Base-by-base conservation (phyloP, 129 eudicot genomes). In the Glebionis coronaria region DNA sequence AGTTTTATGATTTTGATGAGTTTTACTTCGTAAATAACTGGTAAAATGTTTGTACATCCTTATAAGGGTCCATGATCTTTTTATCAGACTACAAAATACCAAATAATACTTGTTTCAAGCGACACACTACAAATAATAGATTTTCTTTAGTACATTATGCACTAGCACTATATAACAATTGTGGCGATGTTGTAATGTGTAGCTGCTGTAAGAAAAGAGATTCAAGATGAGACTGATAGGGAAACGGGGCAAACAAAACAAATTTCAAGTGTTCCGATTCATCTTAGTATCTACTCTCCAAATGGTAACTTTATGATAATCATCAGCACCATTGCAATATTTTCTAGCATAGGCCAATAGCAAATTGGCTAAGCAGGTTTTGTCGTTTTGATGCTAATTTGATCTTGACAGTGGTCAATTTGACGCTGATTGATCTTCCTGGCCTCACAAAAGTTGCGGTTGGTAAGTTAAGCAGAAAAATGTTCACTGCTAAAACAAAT, bases 391-490 rank as follows among this genome's bases (percentile, higher is more conserved):
- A 67, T 44, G 28, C 58, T 5, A 14, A 1, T 78, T 65, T 72
- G 49, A 38, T 62, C 4, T 46, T 67, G 63, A 74, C 73, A 82
- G 87, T 82, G 69, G 87, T 82, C 53, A 82, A 78, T 29, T 70
- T 82, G 72, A 82, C 87, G 4, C 68, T 82, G 35, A 72, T 82
- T 60, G 87, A 82, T 67, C 79, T 82, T 73, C 87, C 87, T 2
- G 83, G 87, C 46, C 76, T 82, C 52, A 82, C 87, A 54, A 82
- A 82, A 82, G 83, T 82, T 54, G 87, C 87, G 1, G 25, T 23
- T 23, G 25, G 25, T 23, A 2, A 23, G 25, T 23, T 23, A 59
- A 59, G 4, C 31, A 28, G 49, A 46, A 46, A 59, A 12, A 4
- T 53, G 7, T 12, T 65, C 44, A 27, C 56, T 6, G 11, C 9